Conservation (phyloP, 306 rosid species). For the Ceratonia siliqua region DNA sequence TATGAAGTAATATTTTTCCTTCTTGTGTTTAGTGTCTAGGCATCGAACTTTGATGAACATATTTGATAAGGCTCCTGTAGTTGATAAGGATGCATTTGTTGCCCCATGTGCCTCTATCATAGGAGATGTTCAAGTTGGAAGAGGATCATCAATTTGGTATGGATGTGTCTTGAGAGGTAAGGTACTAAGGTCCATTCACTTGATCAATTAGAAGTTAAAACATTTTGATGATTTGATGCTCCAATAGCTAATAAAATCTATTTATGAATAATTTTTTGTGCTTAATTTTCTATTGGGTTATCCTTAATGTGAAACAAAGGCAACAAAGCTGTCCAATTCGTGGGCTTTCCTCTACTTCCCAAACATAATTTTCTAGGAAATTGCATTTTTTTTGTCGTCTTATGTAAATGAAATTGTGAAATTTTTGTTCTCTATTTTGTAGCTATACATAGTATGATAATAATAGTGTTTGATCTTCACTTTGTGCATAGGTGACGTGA, state of each 20-base stretch:
- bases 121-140: constrained; percentile 84
- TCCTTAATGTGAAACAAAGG: neutral
- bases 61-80: constrained; percentile 84
- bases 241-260: neutral
- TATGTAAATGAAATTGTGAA: neutral
- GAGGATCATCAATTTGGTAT: constrained; percentile 92
- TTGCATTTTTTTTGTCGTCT: neutral
- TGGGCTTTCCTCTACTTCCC: neutral
- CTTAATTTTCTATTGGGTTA: neutral
- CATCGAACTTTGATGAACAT: constrained; percentile 91
- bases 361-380: neutral
- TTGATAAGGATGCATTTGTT: constrained; percentile 85
- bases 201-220: constrained; percentile 12
- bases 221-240: neutral
- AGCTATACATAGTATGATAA: neutral
- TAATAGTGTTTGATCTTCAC: neutral
- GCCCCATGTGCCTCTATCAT: constrained; percentile 92
- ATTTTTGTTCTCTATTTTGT: neutral
- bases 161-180: constrained; percentile 87
- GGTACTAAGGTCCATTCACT: constrained; percentile 14
- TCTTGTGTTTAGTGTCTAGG: constrained; percentile 68
- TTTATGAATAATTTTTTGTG: neutral
- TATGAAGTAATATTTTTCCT: neutral
- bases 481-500: constrained; percentile 55
- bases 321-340: neutral